phyloP scores from a whole-genome alignment of 306 rosid genomes.

The Arachis hypogaea region DNA sequence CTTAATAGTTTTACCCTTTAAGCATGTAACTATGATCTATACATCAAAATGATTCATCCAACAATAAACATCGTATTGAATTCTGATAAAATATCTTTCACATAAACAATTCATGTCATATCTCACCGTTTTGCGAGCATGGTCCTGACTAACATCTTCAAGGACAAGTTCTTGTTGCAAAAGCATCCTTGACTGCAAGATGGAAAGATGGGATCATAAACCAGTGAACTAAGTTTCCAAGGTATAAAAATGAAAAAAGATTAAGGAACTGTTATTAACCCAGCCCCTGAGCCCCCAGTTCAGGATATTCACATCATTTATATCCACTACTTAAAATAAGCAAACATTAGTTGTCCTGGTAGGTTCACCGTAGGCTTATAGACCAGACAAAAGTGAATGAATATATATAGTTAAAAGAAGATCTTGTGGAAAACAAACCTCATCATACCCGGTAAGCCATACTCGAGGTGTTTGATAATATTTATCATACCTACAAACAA shows the following conservation, averaged over 20 bases:
- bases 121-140: conserved; percentile 94
- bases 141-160: conserved; percentile 98
- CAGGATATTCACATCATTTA: background rate
- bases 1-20: too few relatives aligned
- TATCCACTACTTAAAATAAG: conserved; percentile 2
- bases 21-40: background rate
- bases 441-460: conserved; percentile 99
- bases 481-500: conserved; percentile 79
- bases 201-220: conserved; percentile 15
- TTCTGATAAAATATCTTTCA: background rate
- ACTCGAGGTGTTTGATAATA: conserved; percentile 98
- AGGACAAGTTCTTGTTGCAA: conserved; percentile 90
- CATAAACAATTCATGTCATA: conserved; percentile 20
- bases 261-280: background rate
- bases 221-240: background rate
- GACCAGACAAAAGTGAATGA: conserved; percentile 20
- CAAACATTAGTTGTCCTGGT: background rate
- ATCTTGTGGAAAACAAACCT: conserved; percentile 54
- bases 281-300: background rate
- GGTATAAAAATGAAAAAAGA: conserved; percentile 6
- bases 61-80: conserved; percentile 15
- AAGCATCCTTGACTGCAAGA: conserved; percentile 82
- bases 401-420: conserved; percentile 16
- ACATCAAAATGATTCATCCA: background rate
- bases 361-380: conserved; percentile 7